Percentiles rank a stretch among this genome's conserved stretches.
phyloP scores from a whole-genome alignment of 805 yeast species.

The Candida ficus region DNA sequence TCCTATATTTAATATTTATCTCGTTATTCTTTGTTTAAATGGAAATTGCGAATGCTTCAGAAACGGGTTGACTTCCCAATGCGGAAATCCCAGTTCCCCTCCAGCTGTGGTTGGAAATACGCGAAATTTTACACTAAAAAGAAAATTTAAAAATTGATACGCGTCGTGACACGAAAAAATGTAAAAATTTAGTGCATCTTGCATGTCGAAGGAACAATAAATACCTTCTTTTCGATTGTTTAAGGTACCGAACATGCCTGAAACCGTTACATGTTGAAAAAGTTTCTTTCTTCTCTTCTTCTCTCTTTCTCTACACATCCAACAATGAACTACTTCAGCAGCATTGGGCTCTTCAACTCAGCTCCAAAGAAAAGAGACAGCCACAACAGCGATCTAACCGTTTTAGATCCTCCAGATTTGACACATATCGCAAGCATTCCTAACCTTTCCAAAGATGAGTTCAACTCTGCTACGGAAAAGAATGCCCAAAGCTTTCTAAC shows the following conservation, averaged over 20 bases:
- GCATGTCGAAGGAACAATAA: background rate
- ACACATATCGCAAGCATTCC: background rate
- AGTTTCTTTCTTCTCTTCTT: background rate
- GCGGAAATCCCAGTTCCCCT: slow-evolving; percentile 3
- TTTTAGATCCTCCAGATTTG: slow-evolving; percentile 17
- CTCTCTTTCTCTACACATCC: background rate
- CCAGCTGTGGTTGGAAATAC: no score
- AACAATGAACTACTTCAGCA: background rate
- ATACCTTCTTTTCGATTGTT: no score
- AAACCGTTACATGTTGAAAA: background rate
- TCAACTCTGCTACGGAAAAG: slow-evolving; percentile 8
- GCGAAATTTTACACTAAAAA: background rate
- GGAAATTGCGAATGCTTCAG: background rate
- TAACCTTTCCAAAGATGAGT: background rate
- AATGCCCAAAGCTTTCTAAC: slow-evolving; percentile 11
- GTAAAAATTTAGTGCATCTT: no score
- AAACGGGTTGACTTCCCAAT: slow-evolving; percentile 11
- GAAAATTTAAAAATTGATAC: no score
- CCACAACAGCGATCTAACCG: slow-evolving; percentile 15
- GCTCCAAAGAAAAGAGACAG: slow-evolving; percentile 6
- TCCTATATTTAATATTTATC: background rate
- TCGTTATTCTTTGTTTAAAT: background rate
- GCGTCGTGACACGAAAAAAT: no score
- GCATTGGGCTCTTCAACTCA: slow-evolving; percentile 6
- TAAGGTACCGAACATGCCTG: no score